phyloP scores from a whole-genome alignment of 768 basidiomycete genomes.

The Gymnopilus junonius region DNA sequence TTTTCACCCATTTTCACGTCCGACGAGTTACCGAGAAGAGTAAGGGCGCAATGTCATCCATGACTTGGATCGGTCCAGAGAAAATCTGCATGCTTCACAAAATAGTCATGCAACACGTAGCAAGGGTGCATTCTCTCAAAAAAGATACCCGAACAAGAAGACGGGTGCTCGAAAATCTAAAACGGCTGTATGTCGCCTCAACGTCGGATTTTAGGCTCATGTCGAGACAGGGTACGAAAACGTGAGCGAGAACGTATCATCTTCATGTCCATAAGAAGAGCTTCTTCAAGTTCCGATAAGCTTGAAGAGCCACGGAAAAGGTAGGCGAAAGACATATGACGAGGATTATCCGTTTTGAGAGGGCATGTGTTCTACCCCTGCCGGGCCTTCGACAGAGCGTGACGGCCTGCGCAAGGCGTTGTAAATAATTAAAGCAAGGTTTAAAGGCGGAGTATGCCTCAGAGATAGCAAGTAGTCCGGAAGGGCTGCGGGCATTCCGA shows the following conservation, averaged over 20 bases:
- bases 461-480: background rate
- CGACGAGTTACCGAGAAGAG: constrained; percentile 19
- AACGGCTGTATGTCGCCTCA: constrained; percentile 35
- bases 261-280: constrained; percentile 5
- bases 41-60: background rate
- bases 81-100: background rate
- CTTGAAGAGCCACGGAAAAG: background rate
- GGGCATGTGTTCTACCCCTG: background rate
- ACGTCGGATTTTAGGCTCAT: constrained; percentile 24
- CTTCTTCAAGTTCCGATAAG: background rate
- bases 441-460: background rate
- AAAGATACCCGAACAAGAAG: background rate
- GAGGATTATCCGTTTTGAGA: constrained; percentile 4
- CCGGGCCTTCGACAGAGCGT: background rate
- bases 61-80: background rate
- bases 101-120: background rate
- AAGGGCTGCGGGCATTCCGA: background rate
- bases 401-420: background rate
- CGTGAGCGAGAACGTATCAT: background rate
- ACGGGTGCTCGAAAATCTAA: background rate
- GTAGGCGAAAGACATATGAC: background rate
- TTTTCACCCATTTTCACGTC: constrained; percentile 3
- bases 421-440: background rate
- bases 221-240: background rate
- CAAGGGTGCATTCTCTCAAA: background rate